A percentile compares a stretch with the other conserved stretches of the same genome.
phyloP scores from a whole-genome alignment of 371 early-diverging fungal species.

The Rhizopus stolonifer region DNA sequence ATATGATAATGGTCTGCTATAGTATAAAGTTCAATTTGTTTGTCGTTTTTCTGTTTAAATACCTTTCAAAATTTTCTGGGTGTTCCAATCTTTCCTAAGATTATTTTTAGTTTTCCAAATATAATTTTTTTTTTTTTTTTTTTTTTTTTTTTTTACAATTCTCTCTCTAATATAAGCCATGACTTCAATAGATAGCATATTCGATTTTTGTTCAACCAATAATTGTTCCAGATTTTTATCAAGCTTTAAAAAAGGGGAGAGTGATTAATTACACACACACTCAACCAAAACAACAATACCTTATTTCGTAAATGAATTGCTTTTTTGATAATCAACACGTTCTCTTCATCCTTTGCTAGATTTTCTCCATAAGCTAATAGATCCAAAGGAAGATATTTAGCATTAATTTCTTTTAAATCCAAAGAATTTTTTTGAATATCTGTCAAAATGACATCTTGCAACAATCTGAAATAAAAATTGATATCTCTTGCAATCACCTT shows the following conservation, averaged over 20 bases:
- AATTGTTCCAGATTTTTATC: background rate
- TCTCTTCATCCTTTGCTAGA: background rate
- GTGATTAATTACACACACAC: no score
- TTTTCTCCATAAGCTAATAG: background rate
- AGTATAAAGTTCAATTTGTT: background rate
- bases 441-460: background rate
- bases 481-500: background rate
- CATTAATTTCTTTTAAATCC: background rate
- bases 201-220: background rate
- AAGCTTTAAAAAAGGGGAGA: background rate
- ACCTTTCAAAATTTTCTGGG: slow-evolving; percentile 1
- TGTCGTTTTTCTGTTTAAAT: background rate
- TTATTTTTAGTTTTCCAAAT: no score
- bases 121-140: background rate
- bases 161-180: background rate
- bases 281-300: no score
- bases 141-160: background rate
- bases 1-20: background rate
- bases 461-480: background rate
- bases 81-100: background rate
- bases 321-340: background rate
- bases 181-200: background rate
- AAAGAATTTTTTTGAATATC: background rate
- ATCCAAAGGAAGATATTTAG: background rate
- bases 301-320: background rate